A percentile compares a stretch with the other conserved stretches of the same genome.
Evolutionary conservation across 2,329 filamentous ascomycete species (phyloP).

Genomic region (Dothideomycetidae sp.): DNA sequence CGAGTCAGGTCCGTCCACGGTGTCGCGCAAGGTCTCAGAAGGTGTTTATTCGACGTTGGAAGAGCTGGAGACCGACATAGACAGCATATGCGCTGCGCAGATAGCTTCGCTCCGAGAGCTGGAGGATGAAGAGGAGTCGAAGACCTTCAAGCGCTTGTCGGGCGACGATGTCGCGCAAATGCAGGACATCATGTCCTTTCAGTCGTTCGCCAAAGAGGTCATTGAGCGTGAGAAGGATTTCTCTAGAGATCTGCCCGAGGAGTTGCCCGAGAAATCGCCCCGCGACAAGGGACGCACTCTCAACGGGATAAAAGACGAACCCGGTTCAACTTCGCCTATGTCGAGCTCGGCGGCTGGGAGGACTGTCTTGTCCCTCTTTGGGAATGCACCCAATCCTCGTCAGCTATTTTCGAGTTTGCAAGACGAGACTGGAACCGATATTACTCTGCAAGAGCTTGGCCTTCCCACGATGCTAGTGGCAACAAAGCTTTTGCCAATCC

Average conservation of each 20-base stretch:
- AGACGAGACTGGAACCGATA: slow-evolving; percentile 22
- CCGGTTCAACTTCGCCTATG: background rate
- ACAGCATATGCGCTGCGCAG: slow-evolving; percentile 26
- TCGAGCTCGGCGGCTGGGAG: slow-evolving; percentile 27
- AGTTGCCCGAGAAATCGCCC: slow-evolving; percentile 3
- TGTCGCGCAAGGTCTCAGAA: slow-evolving; percentile 25
- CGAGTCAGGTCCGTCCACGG: slow-evolving; percentile 21
- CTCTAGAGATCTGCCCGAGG: slow-evolving; percentile 3
- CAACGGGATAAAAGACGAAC: slow-evolving; percentile 12
- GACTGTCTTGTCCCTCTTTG: slow-evolving; percentile 61
- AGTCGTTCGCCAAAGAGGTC: slow-evolving; percentile 17
- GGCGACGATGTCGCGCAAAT: slow-evolving; percentile 25
- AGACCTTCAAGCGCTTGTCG: slow-evolving; percentile 17
- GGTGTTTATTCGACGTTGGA: slow-evolving; percentile 29
- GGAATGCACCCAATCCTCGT: slow-evolving; percentile 57
- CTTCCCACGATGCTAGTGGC: slow-evolving; percentile 63
- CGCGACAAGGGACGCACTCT: slow-evolving; percentile 13
- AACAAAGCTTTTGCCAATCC: slow-evolving; percentile 48
- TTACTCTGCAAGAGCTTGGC: slow-evolving; percentile 45
- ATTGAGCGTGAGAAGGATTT: slow-evolving; percentile 18
- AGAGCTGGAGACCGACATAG: slow-evolving; percentile 30
- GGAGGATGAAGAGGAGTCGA: slow-evolving; percentile 10
- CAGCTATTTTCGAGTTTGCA: slow-evolving; percentile 81
- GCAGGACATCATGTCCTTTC: slow-evolving; percentile 19
- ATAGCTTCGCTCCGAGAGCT: slow-evolving; percentile 21